Evolutionary conservation across 2,329 filamentous ascomycete species (phyloP), one percentile per base, ranked within the genome.

Genomic region (Lachnellula subtilissima): DNA sequence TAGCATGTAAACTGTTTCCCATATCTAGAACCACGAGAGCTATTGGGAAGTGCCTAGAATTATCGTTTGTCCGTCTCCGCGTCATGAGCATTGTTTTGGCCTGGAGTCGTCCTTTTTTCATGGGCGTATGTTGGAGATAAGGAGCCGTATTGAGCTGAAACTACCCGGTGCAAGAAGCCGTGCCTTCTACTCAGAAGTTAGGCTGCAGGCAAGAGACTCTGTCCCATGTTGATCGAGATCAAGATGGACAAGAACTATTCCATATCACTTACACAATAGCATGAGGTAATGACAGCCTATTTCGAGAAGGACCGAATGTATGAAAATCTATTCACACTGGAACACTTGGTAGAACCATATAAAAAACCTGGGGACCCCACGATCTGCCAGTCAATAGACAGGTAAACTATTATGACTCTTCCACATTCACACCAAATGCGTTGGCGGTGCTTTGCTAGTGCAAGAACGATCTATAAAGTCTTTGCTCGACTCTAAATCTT

Each of bases 361-460:
- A 48, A 47, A 47, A 9, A 22, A 19, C 48, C 28, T 37, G 48
- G 55, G 49, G 53, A 49, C 53, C 40, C 32, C 48, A 32, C 25
- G 48, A 53, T 52, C 48, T 50, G 37, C 47, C 11, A 49, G 45
- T 32, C 46, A 51, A 40, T 54, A 39, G 67, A 76, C 47, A 36
- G 35, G n/a, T 14, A 12, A 28, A 14, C 39, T 22, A 47, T 22
- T 32, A 7, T 17, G 11, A 1, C 8, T 32, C 28, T 32, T 32
- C 40, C 43, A 32, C 22, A 35, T 23, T 42, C n/a, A 35, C 35
- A 39, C 19, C 40, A 54, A 39, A 17, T 15, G 59, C 52, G n/a
- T 60, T 57, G 19, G 22, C 89, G 74, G 89, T 76, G 88, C 89
- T 6, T 75, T n/a, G 56, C 56, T 9, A 52, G 61, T 47, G 53